phyloP scores from a whole-genome alignment of 2,329 filamentous ascomycete genomes.

The Sordariomycetes sp. region DNA sequence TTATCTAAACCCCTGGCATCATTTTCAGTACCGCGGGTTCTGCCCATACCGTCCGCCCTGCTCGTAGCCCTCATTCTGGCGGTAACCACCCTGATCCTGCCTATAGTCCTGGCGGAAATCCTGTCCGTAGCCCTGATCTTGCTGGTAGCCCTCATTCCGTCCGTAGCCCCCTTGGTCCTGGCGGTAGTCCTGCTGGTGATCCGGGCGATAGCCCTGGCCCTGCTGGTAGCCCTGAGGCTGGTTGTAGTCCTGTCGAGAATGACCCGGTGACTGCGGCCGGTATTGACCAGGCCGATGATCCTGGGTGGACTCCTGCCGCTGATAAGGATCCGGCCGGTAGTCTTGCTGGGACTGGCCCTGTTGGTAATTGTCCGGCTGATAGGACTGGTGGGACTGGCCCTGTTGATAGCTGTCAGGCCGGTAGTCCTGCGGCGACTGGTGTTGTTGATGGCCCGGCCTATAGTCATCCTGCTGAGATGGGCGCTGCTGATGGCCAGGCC shows the following conservation, averaged over 20 bases:
- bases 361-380: constrained; percentile 5
- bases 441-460: neutral
- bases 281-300: neutral
- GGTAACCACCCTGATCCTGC: neutral
- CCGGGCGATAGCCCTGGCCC: neutral
- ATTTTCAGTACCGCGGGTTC: neutral
- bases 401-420: constrained; percentile 9
- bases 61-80: neutral
- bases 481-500: too few species aligned
- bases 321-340: neutral
- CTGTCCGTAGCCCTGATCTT: too few species aligned
- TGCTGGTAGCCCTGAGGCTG: neutral
- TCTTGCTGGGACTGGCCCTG: constrained; percentile 7
- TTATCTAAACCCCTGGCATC: too few species aligned
- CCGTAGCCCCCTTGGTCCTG: too few species aligned
- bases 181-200: too few species aligned
- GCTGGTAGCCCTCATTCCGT: too few species aligned
- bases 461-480: too few species aligned
- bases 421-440: constrained; percentile 2
- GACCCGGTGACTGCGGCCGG: neutral
- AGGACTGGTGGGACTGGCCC: constrained; percentile 3
- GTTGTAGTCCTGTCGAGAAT: neutral
- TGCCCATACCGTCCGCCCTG: neutral
- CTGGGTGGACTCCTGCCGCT: constrained; percentile 1
- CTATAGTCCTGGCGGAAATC: too few species aligned